Evolutionary conservation across 495 filamentous ascomycete species (phyloP).

Genomic region (Schizothecium vesticola): DNA sequence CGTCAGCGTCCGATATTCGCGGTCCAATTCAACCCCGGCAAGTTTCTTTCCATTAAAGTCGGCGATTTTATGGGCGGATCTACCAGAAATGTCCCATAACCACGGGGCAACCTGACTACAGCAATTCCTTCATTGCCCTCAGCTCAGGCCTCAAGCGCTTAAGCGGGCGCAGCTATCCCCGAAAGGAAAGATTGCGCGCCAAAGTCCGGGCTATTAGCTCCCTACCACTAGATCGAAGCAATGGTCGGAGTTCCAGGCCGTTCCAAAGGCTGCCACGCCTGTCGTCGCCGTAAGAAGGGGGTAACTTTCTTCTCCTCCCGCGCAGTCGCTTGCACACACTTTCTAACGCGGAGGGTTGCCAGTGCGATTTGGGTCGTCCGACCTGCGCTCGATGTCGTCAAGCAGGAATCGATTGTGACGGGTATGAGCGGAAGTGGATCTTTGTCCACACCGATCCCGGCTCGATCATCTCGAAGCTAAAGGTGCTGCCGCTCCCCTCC

Average conservation of each 20-base stretch:
- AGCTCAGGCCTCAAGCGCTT: too few species aligned
- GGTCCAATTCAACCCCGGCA: too few species aligned
- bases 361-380: slow-evolving; percentile 14
- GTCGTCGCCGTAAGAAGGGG: slow-evolving; percentile 10
- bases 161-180: background rate
- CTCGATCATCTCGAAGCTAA: background rate
- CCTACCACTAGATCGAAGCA: too few species aligned
- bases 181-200: too few species aligned
- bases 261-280: slow-evolving; percentile 6
- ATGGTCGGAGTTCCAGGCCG: slow-evolving; percentile 12
- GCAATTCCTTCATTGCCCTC: too few species aligned
- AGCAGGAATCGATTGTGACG: slow-evolving; percentile 12
- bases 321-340: background rate
- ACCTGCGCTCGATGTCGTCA: slow-evolving; percentile 9
- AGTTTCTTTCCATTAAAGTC: too few species aligned
- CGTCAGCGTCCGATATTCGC: too few species aligned
- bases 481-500: background rate
- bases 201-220: too few species aligned
- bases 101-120: background rate
- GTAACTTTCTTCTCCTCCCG: background rate
- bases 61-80: too few species aligned
- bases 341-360: background rate
- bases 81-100: too few species aligned
- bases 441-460: slow-evolving; percentile 13
- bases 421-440: slow-evolving; percentile 12